Evolutionary conservation across 176 grass and related monocot species (phyloP).

Genomic region (Triticum urartu): DNA sequence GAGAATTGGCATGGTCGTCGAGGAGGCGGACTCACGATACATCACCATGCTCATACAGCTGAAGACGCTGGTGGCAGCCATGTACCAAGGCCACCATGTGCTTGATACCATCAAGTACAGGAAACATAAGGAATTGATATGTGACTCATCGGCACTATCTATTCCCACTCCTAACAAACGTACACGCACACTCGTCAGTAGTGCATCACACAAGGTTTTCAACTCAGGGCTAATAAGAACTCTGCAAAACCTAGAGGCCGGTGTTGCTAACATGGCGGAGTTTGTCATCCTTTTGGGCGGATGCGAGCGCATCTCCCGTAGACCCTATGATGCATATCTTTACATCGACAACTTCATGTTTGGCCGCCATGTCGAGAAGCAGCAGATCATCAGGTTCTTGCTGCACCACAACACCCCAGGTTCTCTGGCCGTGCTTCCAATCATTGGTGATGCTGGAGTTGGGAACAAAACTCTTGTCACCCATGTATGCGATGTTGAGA

Average conservation of each 20-base stretch:
- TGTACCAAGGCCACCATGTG: too few relatives aligned
- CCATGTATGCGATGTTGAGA: too few relatives aligned
- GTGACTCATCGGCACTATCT: neutral
- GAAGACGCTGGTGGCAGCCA: too few relatives aligned
- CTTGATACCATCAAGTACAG: too few relatives aligned
- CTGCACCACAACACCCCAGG: neutral
- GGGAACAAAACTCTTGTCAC: too few relatives aligned
- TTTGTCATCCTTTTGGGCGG: neutral
- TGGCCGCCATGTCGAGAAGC: neutral
- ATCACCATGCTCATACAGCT: too few relatives aligned
- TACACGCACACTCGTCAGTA: neutral
- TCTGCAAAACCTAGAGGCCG: neutral
- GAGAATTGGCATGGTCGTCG: too few relatives aligned
- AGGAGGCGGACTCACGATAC: too few relatives aligned
- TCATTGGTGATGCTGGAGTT: too few relatives aligned
- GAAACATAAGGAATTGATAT: neutral
- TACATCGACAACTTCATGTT: too few relatives aligned
- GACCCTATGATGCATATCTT: too few relatives aligned
- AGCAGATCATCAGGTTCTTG: neutral
- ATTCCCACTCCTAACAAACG: neutral
- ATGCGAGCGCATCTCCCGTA: too few relatives aligned
- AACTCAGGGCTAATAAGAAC: neutral
- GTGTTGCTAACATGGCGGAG: neutral
- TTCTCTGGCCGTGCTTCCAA: neutral
- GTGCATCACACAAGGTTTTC: neutral